phyloP scores from a whole-genome alignment of 805 yeast species.

The Candida montana region DNA sequence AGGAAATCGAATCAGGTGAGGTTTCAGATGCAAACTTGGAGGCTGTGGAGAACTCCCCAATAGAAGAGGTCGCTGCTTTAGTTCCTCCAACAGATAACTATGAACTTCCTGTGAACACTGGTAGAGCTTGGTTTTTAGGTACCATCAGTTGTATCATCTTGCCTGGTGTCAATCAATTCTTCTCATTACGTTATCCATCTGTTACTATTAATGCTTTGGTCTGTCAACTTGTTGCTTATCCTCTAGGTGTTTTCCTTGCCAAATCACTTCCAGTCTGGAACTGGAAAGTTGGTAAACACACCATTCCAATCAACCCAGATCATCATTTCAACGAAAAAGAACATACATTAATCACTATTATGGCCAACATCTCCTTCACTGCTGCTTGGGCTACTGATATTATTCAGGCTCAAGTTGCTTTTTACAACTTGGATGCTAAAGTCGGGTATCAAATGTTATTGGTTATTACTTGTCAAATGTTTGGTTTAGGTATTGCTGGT shows the following conservation, averaged over 20 bases:
- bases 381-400: slow-evolving; percentile 30
- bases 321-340: slow-evolving; percentile 63
- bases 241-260: slow-evolving; percentile 39
- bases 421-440: slow-evolving; percentile 25
- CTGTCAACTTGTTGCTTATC: slow-evolving; percentile 41
- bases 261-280: slow-evolving; percentile 32
- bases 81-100: background rate
- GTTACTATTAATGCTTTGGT: slow-evolving; percentile 40
- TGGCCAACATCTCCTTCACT: slow-evolving; percentile 31
- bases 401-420: slow-evolving; percentile 22
- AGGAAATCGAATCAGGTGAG: background rate
- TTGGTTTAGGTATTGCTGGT: slow-evolving; percentile 68
- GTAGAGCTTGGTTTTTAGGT: background rate
- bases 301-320: slow-evolving; percentile 50
- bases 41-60: background rate
- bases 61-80: background rate
- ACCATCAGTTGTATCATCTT: background rate
- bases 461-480: slow-evolving; percentile 49
- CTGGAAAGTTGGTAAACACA: slow-evolving; percentile 27
- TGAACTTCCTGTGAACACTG: background rate
- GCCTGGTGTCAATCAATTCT: slow-evolving; percentile 47
- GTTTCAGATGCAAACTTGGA: background rate
- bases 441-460: slow-evolving; percentile 51
- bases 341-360: slow-evolving; percentile 45
- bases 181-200: slow-evolving; percentile 49